phyloP scores from a whole-genome alignment of 768 basidiomycete genomes.

The Candolleomyces eurysporus region DNA sequence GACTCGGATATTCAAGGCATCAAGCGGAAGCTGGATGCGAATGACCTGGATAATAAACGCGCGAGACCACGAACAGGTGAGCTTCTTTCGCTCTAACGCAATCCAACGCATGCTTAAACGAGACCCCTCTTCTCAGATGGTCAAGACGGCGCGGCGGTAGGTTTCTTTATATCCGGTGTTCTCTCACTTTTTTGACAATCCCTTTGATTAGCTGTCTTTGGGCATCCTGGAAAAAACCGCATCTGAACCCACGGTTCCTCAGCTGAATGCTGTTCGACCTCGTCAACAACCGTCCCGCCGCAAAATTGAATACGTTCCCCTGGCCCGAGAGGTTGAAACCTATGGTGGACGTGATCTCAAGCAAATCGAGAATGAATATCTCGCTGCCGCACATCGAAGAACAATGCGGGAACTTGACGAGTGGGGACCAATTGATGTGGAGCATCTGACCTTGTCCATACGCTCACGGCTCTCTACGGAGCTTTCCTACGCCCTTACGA shows the following conservation, averaged over 20 bases:
- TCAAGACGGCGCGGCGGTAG: slow-evolving; percentile 43
- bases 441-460: slow-evolving; percentile 90
- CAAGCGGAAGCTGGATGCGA: slow-evolving; percentile 71
- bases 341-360: slow-evolving; percentile 82
- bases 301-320: slow-evolving; percentile 87
- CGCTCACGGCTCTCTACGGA: slow-evolving; percentile 83
- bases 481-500: slow-evolving; percentile 86
- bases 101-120: neutral
- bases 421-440: slow-evolving; percentile 88
- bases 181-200: slow-evolving; percentile 6
- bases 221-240: slow-evolving; percentile 21
- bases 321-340: slow-evolving; percentile 71
- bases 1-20: slow-evolving; percentile 64
- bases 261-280: slow-evolving; percentile 31
- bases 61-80: slow-evolving; percentile 71
- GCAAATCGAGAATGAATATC: slow-evolving; percentile 59
- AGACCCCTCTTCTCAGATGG: slow-evolving; percentile 34
- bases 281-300: slow-evolving; percentile 59
- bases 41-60: slow-evolving; percentile 67
- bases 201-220: slow-evolving; percentile 24
- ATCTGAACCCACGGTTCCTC: slow-evolving; percentile 22
- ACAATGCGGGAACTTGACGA: slow-evolving; percentile 73
- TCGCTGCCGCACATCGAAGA: slow-evolving; percentile 48
- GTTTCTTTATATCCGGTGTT: slow-evolving; percentile 19
- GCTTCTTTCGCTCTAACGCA: slow-evolving; percentile 18